Evolutionary conservation across 805 yeast genomes (phyloP).

Genomic region (Kuraishia ogatae): DNA sequence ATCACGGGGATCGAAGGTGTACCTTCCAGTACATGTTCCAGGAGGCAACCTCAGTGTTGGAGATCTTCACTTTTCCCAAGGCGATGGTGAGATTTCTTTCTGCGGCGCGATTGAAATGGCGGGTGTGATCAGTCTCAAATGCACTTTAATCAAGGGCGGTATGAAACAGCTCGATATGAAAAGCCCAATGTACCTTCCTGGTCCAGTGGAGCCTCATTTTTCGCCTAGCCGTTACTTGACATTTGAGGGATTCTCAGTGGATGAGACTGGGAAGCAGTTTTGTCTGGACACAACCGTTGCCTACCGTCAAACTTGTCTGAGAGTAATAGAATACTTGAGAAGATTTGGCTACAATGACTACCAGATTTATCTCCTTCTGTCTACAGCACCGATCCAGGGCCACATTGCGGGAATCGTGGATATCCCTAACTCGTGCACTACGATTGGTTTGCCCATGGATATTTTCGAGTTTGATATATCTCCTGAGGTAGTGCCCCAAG

Average conservation of each 20-base stretch:
- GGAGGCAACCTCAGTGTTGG: conserved; percentile 42
- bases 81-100: conserved; percentile 45
- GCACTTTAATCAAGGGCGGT: conserved; percentile 32
- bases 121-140: conserved; percentile 34
- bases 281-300: conserved; percentile 41
- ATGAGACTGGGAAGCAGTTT: conserved; percentile 36
- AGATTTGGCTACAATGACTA: conserved; percentile 43
- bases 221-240: conserved; percentile 41
- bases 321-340: conserved; percentile 41
- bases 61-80: conserved; percentile 43
- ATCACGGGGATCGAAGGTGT: conserved; percentile 39
- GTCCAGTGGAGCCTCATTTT: conserved; percentile 38
- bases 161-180: conserved; percentile 29
- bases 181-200: conserved; percentile 39
- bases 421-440: conserved; percentile 44
- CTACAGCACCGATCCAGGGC: conserved; percentile 42
- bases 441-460: conserved; percentile 42
- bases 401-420: conserved; percentile 45
- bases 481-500: conserved; percentile 24
- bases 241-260: conserved; percentile 45
- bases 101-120: conserved; percentile 50
- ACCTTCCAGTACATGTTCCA: conserved; percentile 35
- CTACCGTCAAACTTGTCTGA: conserved; percentile 38
- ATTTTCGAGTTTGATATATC: conserved; percentile 40
- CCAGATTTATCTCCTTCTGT: conserved; percentile 35